Conservation (phyloP, 192 early-diverging fungal species). For the Radiomyces spectabilis region DNA sequence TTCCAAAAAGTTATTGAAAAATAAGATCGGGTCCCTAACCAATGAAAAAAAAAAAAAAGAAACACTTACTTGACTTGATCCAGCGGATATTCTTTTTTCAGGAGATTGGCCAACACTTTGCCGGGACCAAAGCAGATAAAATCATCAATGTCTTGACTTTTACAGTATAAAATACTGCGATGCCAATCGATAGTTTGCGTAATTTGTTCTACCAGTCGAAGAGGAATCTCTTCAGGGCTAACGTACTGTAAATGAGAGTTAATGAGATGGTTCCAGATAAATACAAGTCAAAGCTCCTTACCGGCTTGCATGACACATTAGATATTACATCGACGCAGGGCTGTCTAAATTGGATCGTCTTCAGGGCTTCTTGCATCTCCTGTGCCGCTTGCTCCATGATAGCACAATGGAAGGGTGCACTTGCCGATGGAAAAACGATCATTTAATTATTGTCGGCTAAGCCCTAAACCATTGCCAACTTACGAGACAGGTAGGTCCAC, state of each 20-base stretch:
- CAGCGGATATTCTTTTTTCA: slow-evolving; percentile 73
- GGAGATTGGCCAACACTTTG: slow-evolving; percentile 79
- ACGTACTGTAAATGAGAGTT: background rate
- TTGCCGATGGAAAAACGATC: slow-evolving; percentile 4
- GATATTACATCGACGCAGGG: slow-evolving; percentile 81
- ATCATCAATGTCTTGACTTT: slow-evolving; percentile 66
- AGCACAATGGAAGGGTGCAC: slow-evolving; percentile 88
- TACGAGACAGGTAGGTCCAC: slow-evolving; percentile 81
- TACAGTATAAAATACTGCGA: slow-evolving; percentile 68
- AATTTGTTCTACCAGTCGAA: slow-evolving; percentile 65
- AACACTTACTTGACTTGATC: slow-evolving; percentile 39
- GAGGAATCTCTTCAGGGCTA: slow-evolving; percentile 44
- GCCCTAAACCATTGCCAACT: slow-evolving; percentile 10
- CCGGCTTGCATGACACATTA: slow-evolving; percentile 81
- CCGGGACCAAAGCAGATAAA: slow-evolving; percentile 82
- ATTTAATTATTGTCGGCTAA: background rate
- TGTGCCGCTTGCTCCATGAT: slow-evolving; percentile 81
- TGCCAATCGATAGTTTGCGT: slow-evolving; percentile 86
- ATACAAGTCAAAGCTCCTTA: slow-evolving; percentile 22
- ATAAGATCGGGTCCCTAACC: background rate
- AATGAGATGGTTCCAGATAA: background rate
- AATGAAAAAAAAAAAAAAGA: slow-evolving; percentile 5
- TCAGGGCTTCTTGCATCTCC: slow-evolving; percentile 58
- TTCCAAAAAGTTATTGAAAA: background rate
- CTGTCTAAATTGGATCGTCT: slow-evolving; percentile 50